Evolutionary conservation across 1,139 yeast species (phyloP).

Genomic region (Yamadazyma conglobata): DNA sequence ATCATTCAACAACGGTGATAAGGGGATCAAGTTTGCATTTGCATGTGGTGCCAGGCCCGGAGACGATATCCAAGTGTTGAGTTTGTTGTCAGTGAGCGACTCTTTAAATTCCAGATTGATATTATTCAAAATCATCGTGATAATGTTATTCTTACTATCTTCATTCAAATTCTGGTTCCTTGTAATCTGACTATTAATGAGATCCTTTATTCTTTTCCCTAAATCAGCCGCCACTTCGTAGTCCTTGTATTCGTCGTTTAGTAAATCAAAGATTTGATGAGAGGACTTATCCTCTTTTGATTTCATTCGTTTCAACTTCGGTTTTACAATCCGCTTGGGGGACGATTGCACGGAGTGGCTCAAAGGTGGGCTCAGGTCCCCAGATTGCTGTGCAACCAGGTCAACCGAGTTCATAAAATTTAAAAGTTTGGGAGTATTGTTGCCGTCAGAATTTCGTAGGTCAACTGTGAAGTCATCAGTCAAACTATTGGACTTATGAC

Average conservation of each 20-base stretch:
- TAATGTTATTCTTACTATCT: slow-evolving; percentile 11
- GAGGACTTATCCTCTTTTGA: slow-evolving; percentile 3
- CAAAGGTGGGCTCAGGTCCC: no score
- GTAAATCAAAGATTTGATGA: slow-evolving; percentile 5
- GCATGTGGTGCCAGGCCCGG: slow-evolving; percentile 10
- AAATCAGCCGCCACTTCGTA: slow-evolving; percentile 9
- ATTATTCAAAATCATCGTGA: slow-evolving; percentile 8
- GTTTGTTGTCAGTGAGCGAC: slow-evolving; percentile 3
- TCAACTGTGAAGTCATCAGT: slow-evolving; percentile 1
- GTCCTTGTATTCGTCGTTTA: slow-evolving; percentile 9
- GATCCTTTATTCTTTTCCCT: slow-evolving; percentile 10
- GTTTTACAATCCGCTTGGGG: slow-evolving; percentile 1
- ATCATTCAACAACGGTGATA: slow-evolving; percentile 37
- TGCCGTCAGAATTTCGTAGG: not conserved
- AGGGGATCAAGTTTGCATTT: slow-evolving; percentile 27
- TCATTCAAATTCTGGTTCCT: slow-evolving; percentile 9
- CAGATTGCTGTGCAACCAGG: not conserved
- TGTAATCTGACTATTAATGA: slow-evolving; percentile 10
- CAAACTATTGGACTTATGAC: not conserved
- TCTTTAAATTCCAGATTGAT: slow-evolving; percentile 12
- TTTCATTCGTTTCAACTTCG: not conserved
- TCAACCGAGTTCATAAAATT: not conserved
- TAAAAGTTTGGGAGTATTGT: not conserved
- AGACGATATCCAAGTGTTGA: slow-evolving; percentile 11
- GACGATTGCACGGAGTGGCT: no score